Conservation (phyloP, 1,284 basidiomycete genomes). For the Vanrija pseudolonga region DNA sequence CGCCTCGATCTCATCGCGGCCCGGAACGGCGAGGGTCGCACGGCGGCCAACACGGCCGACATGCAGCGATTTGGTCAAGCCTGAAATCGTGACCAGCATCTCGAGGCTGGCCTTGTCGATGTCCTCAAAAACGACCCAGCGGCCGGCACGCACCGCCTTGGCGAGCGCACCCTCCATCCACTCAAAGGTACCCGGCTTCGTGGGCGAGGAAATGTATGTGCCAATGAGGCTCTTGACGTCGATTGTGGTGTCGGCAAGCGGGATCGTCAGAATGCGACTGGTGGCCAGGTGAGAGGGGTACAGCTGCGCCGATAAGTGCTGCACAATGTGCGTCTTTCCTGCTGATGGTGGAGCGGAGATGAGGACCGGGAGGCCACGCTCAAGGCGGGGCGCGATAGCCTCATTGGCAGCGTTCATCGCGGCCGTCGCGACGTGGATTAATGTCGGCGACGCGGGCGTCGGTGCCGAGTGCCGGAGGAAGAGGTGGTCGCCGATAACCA, state of each 20-base stretch:
- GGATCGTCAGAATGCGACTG: conserved; percentile 67
- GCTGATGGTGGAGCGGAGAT: conserved; percentile 83
- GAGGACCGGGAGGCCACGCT: conserved; percentile 71
- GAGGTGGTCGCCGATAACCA: conserved; percentile 20
- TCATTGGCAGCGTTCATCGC: conserved; percentile 62
- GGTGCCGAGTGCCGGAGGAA: conserved; percentile 23
- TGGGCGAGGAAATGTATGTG: conserved; percentile 85
- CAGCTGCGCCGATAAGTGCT: conserved; percentile 67
- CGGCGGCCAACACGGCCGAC: conserved; percentile 60
- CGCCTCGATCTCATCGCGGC: conserved; percentile 65
- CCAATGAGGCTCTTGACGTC: conserved; percentile 93
- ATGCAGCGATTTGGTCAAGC: conserved; percentile 74
- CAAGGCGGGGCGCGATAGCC: conserved; percentile 63
- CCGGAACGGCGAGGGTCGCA: conserved; percentile 66
- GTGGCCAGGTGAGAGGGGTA: conserved; percentile 54
- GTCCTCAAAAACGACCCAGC: conserved; percentile 92
- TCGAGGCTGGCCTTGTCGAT: conserved; percentile 85
- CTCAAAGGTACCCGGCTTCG: conserved; percentile 82
- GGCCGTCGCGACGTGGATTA: conserved; percentile 62
- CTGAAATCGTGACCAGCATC: conserved; percentile 76
- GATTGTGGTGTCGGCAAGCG: conserved; percentile 89
- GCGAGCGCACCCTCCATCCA: conserved; percentile 95
- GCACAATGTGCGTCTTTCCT: conserved; percentile 80
- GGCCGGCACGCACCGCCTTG: conserved; percentile 82
- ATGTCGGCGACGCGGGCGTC: conserved; percentile 55